Evolutionary conservation across 805 yeast species (phyloP), one percentile per base, ranked within the genome.

Genomic region (Lachancea nothofagi): DNA sequence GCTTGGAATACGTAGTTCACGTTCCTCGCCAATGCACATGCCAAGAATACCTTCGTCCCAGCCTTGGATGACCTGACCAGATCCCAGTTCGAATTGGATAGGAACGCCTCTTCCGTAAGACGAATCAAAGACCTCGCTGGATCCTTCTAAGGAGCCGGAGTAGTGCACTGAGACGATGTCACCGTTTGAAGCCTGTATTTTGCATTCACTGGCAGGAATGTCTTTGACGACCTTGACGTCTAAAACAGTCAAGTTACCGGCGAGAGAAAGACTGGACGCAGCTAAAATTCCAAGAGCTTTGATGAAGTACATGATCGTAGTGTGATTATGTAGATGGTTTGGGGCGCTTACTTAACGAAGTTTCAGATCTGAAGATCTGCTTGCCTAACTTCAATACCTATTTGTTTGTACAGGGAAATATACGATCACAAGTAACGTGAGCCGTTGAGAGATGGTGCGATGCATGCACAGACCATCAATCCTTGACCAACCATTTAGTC

Each of bases 11-110:
- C 77, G 74, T 51, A 88, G 69, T 50, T 74, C 80, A 57, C 96
- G 75, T 66, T 80, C 71, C 62, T 88, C 96, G 33, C 96, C 96
- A 59, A 85, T 68, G 64, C 97, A 88, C 94, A 84, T 84, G 24
- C 82, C 78, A 27, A 69, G 51, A 36, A 87, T 65, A 29, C 96
- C 96, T 62, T 80, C 77, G 47, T 88, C 97, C 96, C 96, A 88
- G 43, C 97, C 96, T 44, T 70, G 56, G 55, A 88, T 88, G 23
- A 88, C 96, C 53, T 75, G 80, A 4, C 94, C 89, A 19, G 63
- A 60, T 29, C 96, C 97, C 39, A 89, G 65, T n/a, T 63, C 63
- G 62, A 88, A 88, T 29, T 70, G 59, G 44, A 88, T 68, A 33
- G 97, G 96, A 32, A 60, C 51, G 10, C 76, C 78, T 54, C 95